These are phyloP conservation scores for Symbiodinium natans DNA, from an alignment of 73 alveolate species.

Conservation along the genomic window DNA sequence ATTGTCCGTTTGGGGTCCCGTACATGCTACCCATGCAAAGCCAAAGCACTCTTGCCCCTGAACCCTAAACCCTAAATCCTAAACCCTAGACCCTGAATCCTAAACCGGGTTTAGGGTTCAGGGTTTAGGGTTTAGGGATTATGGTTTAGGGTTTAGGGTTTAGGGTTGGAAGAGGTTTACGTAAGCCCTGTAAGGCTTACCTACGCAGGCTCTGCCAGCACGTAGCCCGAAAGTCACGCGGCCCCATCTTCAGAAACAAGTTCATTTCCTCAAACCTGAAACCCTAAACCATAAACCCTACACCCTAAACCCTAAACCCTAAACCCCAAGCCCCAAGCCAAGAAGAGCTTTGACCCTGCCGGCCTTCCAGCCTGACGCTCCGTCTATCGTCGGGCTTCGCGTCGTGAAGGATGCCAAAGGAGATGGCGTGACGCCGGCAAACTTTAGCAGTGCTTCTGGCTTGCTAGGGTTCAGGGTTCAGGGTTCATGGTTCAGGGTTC, in stretches of 20 bases:
- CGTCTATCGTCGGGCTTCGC: conserved; percentile 92
- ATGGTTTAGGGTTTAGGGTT: too few species aligned
- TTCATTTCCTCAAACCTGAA: background rate
- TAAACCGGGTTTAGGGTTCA: background rate
- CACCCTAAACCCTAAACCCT: background rate
- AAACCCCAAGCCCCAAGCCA: background rate
- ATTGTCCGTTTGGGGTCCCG: too few species aligned
- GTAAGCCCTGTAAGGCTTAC: too few species aligned
- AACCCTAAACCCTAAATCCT: background rate
- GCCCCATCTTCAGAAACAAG: too few species aligned
- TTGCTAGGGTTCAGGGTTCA: background rate
- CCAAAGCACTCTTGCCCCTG: background rate
- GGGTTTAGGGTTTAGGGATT: too few species aligned
- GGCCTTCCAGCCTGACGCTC: conserved; percentile 70
- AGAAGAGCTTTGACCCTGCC: too few species aligned
- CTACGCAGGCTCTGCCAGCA: too few species aligned
- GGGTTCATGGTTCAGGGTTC: background rate
- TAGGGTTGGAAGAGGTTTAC: too few species aligned
- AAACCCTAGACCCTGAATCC: background rate
- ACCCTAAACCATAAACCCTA: background rate
- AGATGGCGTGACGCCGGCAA: conserved; percentile 49
- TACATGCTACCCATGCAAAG: too few species aligned
- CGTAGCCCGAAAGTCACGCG: too few species aligned
- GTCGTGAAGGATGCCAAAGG: conserved; percentile 76
- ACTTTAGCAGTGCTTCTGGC: too few species aligned